A percentile compares a stretch with the other conserved stretches of the same genome.
These are phyloP conservation scores for Luffa aegyptiaca DNA, from an alignment of 306 rosid species.

Conservation along the genomic window DNA sequence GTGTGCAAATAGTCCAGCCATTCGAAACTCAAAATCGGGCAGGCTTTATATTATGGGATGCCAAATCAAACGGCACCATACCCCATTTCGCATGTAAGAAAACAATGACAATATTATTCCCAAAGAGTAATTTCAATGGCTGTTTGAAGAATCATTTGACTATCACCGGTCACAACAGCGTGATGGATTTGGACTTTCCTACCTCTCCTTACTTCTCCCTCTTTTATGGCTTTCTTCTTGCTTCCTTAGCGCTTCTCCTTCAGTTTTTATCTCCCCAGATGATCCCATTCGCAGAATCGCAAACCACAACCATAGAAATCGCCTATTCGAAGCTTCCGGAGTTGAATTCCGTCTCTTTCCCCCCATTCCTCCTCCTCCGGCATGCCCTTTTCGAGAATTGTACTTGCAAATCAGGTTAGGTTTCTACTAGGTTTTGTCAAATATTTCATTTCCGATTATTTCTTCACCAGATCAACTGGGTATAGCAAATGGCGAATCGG, in stretches of 20 bases:
- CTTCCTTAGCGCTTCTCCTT: background rate
- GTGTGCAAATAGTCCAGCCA: too few species aligned
- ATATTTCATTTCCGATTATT: background rate
- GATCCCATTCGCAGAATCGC: background rate
- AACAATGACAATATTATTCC: background rate
- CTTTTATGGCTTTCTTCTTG: conserved; percentile 12
- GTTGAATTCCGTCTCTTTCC: background rate
- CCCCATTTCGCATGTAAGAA: background rate
- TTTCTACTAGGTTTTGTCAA: background rate
- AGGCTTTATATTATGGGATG: too few species aligned
- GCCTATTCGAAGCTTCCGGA: background rate
- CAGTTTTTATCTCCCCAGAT: background rate
- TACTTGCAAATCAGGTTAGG: background rate
- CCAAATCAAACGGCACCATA: background rate
- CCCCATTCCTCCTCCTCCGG: background rate
- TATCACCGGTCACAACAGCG: background rate
- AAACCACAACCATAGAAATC: background rate
- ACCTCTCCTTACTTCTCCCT: background rate
- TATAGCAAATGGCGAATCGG: background rate
- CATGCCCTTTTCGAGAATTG: background rate
- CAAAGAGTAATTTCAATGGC: background rate
- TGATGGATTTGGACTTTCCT: conserved; percentile 9
- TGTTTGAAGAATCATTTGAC: conserved; percentile 19
- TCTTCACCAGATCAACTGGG: background rate
- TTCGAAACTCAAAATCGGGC: too few species aligned